Percentiles rank a stretch among this genome's conserved stretches.
Evolutionary conservation across 2,329 filamentous ascomycete genomes (phyloP).

Genomic region (Knufia petricola): DNA sequence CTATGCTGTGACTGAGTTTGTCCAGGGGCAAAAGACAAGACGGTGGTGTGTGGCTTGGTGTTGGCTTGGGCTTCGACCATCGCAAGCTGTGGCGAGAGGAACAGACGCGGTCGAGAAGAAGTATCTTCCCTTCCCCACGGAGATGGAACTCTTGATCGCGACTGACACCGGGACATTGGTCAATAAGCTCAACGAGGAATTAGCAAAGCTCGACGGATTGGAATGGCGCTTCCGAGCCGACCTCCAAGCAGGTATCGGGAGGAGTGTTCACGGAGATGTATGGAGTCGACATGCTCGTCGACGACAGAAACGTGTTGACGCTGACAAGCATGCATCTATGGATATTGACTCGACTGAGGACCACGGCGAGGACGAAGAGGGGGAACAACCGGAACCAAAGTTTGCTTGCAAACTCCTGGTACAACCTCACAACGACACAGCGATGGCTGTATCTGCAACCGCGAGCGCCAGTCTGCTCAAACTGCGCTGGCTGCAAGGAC

Average conservation of each 20-base stretch:
- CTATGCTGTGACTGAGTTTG: constrained; percentile 70
- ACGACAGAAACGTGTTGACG: constrained; percentile 16
- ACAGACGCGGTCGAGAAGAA: constrained; percentile 36
- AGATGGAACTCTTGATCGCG: constrained; percentile 35
- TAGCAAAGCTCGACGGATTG: constrained; percentile 4
- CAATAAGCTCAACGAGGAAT: background rate
- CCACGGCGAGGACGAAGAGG: constrained; percentile 1
- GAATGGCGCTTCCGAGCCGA: constrained; percentile 5
- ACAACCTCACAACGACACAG: background rate
- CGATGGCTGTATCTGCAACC: background rate
- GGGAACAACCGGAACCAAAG: constrained; percentile 15
- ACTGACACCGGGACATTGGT: constrained; percentile 25
- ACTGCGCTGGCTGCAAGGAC: constrained; percentile 6
- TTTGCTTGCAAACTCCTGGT: constrained; percentile 34
- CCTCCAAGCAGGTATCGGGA: constrained; percentile 47
- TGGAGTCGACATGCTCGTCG: constrained; percentile 67
- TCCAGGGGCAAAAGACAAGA: constrained; percentile 67
- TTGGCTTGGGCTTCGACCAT: constrained; percentile 58
- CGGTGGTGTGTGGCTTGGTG: constrained; percentile 89
- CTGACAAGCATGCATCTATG: constrained; percentile 26
- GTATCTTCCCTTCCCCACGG: constrained; percentile 44
- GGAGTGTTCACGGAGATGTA: constrained; percentile 56
- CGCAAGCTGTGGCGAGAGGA: constrained; percentile 37
- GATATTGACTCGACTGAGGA: constrained; percentile 14
- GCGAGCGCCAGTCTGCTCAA: background rate